Conservation (phyloP, 352 stramenopile genomes). For the Pythium scleroteichum region DNA sequence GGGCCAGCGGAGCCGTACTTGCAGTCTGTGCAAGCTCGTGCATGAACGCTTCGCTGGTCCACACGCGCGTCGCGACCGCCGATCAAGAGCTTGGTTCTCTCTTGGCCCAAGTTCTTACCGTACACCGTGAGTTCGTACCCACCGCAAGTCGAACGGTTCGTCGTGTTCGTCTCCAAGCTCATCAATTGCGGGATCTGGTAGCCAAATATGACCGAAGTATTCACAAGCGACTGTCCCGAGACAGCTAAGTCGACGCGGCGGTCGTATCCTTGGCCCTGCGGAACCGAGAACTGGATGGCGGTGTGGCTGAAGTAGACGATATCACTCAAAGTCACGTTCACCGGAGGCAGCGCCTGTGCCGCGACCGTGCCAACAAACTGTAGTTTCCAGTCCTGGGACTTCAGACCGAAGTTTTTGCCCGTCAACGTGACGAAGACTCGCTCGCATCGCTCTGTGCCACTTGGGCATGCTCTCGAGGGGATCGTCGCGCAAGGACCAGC, state of each 20-base stretch:
- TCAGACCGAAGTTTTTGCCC: constrained; percentile 56
- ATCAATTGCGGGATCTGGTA: constrained; percentile 48
- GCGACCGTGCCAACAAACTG: constrained; percentile 30
- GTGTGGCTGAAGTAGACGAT: constrained; percentile 64
- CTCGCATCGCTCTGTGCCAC: constrained; percentile 45
- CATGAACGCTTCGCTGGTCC: constrained; percentile 43
- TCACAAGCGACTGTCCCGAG: constrained; percentile 33
- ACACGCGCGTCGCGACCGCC: constrained; percentile 53
- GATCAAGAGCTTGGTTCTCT: constrained; percentile 43
- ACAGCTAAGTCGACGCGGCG: constrained; percentile 39
- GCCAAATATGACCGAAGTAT: constrained; percentile 39
- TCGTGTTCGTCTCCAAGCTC: constrained; percentile 40
- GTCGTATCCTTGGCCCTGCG: constrained; percentile 47
- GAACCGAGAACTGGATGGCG: constrained; percentile 56
- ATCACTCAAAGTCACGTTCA: constrained; percentile 38
- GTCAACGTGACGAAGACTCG: constrained; percentile 43
- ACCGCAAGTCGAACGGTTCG: constrained; percentile 62
- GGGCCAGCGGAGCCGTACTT: constrained; percentile 50
- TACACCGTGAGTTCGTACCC: constrained; percentile 58
- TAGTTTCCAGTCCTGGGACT: constrained; percentile 43
- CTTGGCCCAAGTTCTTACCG: constrained; percentile 63
- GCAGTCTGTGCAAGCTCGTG: constrained; percentile 39
- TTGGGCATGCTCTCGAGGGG: constrained; percentile 33
- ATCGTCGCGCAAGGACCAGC: constrained; percentile 38
- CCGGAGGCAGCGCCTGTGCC: constrained; percentile 24